A percentile compares a stretch with the other conserved stretches of the same genome.
Conservation (phyloP, 2,329 filamentous ascomycete genomes). For the Trichoderma brevicompactum region DNA sequence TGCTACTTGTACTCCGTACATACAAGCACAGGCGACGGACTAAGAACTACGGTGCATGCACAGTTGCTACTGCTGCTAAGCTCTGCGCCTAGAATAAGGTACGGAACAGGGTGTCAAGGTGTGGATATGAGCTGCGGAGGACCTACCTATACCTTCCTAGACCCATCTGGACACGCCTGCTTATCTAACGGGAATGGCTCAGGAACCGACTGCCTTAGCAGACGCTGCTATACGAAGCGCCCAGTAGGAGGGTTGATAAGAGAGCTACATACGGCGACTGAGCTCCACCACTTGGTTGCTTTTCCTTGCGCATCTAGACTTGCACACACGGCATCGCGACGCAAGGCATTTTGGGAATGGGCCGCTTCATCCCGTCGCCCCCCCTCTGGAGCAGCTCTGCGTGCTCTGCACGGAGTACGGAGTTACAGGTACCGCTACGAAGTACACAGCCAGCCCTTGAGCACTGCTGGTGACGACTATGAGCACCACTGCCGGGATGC, state of each 20-base stretch:
- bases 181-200: conserved; percentile 16
- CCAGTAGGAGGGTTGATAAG: background rate
- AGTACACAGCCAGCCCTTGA: background rate
- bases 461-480: background rate
- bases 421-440: background rate
- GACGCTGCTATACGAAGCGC: background rate
- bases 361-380: background rate
- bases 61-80: no score
- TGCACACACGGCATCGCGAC: background rate
- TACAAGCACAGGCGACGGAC: no score
- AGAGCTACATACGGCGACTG: background rate
- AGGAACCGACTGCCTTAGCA: background rate
- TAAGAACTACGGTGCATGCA: no score
- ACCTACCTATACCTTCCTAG: background rate
- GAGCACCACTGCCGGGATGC: no score
- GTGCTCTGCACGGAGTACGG: background rate
- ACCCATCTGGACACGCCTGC: background rate
- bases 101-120: background rate
- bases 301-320: background rate
- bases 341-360: conserved; percentile 1
- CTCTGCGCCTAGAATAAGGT: no score
- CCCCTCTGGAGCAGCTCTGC: no score
- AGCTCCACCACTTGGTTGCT: background rate
- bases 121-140: background rate
- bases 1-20: no score